Conservation (phyloP, 2,329 filamentous ascomycete genomes). For the Clonostachys byssicola region DNA sequence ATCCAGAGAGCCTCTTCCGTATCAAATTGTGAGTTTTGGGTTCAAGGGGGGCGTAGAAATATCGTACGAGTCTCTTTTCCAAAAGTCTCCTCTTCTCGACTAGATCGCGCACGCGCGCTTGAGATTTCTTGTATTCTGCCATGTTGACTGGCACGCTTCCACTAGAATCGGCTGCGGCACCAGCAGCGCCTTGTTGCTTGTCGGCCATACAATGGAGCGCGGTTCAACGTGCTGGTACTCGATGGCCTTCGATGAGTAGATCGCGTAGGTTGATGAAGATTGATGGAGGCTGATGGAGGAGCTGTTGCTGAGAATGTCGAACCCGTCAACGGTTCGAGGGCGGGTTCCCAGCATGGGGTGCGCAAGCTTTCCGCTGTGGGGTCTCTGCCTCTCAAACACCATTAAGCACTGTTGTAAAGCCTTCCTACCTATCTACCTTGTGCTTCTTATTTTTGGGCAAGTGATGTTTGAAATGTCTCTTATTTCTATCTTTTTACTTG, state of each 20-base stretch:
- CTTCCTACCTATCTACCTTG: neutral
- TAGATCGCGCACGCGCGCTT: slow-evolving; percentile 40
- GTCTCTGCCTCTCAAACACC: neutral
- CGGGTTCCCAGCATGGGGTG: neutral
- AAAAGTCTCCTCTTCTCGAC: slow-evolving; percentile 35
- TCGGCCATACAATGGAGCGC: neutral
- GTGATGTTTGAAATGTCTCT: neutral
- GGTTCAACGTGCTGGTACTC: too few relatives aligned
- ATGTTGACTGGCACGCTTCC: slow-evolving; percentile 24
- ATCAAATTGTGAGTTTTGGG: neutral
- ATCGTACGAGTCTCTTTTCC: slow-evolving; percentile 28
- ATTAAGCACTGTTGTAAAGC: neutral
- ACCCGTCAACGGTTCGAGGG: neutral
- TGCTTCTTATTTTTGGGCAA: neutral
- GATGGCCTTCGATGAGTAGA: too few relatives aligned
- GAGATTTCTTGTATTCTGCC: slow-evolving; percentile 46
- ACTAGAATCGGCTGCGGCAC: slow-evolving; percentile 7
- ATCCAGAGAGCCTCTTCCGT: neutral
- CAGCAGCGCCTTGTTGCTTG: neutral
- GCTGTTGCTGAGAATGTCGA: too few relatives aligned
- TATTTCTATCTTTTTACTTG: neutral
- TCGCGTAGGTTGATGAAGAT: too few relatives aligned
- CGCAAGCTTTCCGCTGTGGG: slow-evolving; percentile 1
- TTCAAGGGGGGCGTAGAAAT: neutral
- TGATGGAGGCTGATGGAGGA: too few relatives aligned